A percentile compares a stretch with the other conserved stretches of the same genome.
Evolutionary conservation across 1,139 yeast species (phyloP).

Genomic region (Pneumocystis murina): DNA sequence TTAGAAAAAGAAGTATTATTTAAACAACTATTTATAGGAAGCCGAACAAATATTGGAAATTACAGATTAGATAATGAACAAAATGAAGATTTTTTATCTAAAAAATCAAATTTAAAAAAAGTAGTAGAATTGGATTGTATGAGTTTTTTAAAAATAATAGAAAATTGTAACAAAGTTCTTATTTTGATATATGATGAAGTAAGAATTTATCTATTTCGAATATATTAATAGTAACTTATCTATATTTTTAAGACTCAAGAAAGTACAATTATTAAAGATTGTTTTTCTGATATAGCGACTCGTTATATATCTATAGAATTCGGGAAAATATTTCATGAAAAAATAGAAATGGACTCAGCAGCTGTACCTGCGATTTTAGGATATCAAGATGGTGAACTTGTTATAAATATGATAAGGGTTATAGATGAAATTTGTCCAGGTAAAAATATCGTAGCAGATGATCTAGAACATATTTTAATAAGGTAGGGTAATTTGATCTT

Average conservation of each 20-base stretch:
- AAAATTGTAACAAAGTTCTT: constrained; percentile 4
- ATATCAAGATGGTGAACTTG: constrained; percentile 9
- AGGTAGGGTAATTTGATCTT: neutral
- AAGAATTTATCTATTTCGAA: neutral
- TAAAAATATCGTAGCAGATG: neutral
- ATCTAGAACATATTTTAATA: constrained; percentile 8
- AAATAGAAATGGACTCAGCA: constrained; percentile 10
- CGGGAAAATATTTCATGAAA: constrained; percentile 2
- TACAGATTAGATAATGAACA: neutral
- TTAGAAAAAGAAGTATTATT: neutral
- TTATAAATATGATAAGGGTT: constrained; percentile 10
- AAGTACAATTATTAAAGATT: constrained; percentile 1
- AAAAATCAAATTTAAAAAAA: neutral
- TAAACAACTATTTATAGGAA: neutral
- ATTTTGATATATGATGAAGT: constrained; percentile 7
- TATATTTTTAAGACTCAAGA: constrained; percentile 1
- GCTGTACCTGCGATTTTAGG: constrained; percentile 12
- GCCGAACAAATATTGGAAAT: no score
- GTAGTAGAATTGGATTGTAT: constrained; percentile 6
- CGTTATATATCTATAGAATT: constrained; percentile 5
- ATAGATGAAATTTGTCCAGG: constrained; percentile 9
- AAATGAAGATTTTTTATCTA: neutral
- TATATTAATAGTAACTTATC: neutral
- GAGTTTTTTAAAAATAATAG: constrained; percentile 6
- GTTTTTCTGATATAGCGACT: neutral